Conservation (phyloP, 2,329 filamentous ascomycete genomes). For the Botrytis hyacinthi region DNA sequence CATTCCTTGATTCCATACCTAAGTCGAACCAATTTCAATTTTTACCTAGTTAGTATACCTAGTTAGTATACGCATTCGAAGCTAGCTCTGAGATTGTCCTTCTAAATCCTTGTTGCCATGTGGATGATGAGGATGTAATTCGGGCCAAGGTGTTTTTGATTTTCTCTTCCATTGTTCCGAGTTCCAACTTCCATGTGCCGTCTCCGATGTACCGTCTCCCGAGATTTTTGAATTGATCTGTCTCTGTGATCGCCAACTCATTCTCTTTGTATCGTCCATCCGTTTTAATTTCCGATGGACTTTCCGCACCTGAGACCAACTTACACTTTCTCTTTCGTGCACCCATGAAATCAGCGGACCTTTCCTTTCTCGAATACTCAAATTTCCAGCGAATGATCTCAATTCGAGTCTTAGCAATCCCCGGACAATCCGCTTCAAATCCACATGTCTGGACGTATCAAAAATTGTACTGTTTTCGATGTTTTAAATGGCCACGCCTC, state of each 20-base stretch:
- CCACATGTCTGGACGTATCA: not conserved
- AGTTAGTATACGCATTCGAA: not conserved
- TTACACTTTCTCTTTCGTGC: not conserved
- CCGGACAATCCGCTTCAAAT: not conserved
- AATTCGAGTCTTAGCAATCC: not conserved
- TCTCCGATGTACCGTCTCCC: not conserved
- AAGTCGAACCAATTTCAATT: not conserved
- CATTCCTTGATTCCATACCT: not conserved
- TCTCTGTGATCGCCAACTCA: not conserved
- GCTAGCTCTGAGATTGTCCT: not conserved
- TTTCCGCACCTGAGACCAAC: not conserved
- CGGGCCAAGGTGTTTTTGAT: not conserved
- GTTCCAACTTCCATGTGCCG: not conserved
- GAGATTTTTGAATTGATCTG: not conserved
- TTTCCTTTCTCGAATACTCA: not conserved
- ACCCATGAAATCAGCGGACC: not conserved
- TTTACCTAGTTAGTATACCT: not conserved
- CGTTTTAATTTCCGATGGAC: not conserved
- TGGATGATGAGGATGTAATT: not conserved
- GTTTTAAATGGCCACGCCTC: not conserved
- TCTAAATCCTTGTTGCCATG: not conserved
- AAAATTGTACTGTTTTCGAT: not conserved
- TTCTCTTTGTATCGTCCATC: not conserved
- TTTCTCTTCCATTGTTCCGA: not conserved
- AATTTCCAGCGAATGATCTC: too few species aligned